These are phyloP conservation scores for Phycomyces nitens DNA, from an alignment of 192 early-diverging fungal species.

Conservation along the genomic window DNA sequence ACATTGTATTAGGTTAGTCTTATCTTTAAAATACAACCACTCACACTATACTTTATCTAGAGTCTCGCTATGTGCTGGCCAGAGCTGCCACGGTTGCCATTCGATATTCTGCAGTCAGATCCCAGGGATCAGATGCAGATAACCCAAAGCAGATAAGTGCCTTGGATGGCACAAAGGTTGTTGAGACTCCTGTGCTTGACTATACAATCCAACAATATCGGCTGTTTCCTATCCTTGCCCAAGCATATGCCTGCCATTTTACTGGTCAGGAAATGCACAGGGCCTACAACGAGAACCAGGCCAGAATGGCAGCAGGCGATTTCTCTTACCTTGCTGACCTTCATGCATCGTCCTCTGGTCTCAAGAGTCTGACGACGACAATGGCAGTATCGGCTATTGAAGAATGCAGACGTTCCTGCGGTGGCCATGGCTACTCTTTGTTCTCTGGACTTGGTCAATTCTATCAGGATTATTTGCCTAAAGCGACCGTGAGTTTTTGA, in stretches of 20 bases:
- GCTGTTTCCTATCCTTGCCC: conserved; percentile 50
- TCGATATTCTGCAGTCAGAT: conserved; percentile 46
- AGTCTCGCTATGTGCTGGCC: conserved; percentile 40
- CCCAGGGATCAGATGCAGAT: conserved; percentile 43
- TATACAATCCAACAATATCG: conserved; percentile 51
- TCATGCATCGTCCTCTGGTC: conserved; percentile 67
- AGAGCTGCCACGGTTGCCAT: conserved; percentile 49
- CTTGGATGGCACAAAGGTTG: not conserved
- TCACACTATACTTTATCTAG: not conserved
- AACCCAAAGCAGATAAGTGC: conserved; percentile 31
- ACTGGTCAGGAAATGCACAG: conserved; percentile 34
- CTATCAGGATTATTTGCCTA: conserved; percentile 66
- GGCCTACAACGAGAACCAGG: conserved; percentile 40
- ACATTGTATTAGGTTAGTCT: conserved; percentile 44
- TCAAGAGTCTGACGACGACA: conserved; percentile 69
- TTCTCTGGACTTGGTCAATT: conserved; percentile 68
- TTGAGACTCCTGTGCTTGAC: conserved; percentile 53
- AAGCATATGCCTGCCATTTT: conserved; percentile 47
- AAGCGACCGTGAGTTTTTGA: conserved; percentile 48
- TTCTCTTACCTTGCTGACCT: conserved; percentile 64
- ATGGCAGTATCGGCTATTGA: conserved; percentile 67
- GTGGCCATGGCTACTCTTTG: conserved; percentile 74
- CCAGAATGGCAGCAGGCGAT: conserved; percentile 53
- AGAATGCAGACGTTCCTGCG: conserved; percentile 69
- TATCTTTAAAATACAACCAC: not conserved